Percentiles rank a stretch among this genome's conserved stretches.
Evolutionary conservation across 192 early-diverging fungal species (phyloP).

Genomic region (Backusella liffmaniae): DNA sequence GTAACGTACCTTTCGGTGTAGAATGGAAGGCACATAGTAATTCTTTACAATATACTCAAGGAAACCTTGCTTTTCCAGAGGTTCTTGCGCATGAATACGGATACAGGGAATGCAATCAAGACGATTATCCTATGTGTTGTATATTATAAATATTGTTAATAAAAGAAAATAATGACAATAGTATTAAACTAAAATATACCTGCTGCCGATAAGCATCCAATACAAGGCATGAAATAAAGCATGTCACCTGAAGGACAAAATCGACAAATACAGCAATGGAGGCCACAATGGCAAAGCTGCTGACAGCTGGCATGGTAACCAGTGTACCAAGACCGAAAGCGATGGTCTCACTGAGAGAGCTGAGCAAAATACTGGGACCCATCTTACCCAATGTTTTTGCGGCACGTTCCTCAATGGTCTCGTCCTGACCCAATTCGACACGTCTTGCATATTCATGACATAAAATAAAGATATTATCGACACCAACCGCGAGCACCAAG

Average conservation of each 20-base stretch:
- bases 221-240: conserved; percentile 57
- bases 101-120: conserved; percentile 56
- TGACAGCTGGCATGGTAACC: conserved; percentile 70
- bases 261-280: conserved; percentile 62
- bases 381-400: conserved; percentile 56
- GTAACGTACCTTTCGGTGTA: conserved; percentile 42
- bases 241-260: conserved; percentile 64
- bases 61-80: conserved; percentile 45
- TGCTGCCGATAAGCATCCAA: conserved; percentile 57
- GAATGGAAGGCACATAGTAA: conserved; percentile 55
- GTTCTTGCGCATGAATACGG: conserved; percentile 44
- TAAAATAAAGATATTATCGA: conserved; percentile 69
- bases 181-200: conserved; percentile 6
- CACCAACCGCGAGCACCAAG: conserved; percentile 64
- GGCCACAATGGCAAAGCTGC: conserved; percentile 65
- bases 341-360: conserved; percentile 59
- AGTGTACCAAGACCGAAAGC: conserved; percentile 61
- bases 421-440: conserved; percentile 20
- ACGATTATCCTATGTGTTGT: conserved; percentile 34
- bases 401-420: conserved; percentile 55
- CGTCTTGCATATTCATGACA: conserved; percentile 60
- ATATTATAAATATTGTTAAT: too few relatives aligned
- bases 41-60: conserved; percentile 44
- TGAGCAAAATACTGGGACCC: conserved; percentile 62
- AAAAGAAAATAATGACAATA: neutral